Evolutionary conservation across 2,329 filamentous ascomycete species (phyloP).

Genomic region (Exophiala oligosperma): DNA sequence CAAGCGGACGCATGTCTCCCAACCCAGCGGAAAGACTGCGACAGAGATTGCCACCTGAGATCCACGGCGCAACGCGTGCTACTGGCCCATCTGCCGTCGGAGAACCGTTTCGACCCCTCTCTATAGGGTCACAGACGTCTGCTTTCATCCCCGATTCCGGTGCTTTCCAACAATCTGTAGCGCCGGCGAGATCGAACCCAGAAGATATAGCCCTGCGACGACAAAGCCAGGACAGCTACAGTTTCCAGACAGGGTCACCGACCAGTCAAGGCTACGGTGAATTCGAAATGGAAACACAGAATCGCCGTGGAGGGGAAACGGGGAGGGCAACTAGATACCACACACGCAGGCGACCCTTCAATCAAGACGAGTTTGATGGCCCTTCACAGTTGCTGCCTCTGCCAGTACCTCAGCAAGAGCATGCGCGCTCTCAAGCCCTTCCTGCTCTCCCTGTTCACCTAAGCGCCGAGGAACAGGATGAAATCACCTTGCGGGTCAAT

Average conservation of each 20-base stretch:
- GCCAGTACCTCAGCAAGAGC: slow-evolving; percentile 69
- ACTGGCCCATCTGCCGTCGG: slow-evolving; percentile 17
- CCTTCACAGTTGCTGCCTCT: slow-evolving; percentile 78
- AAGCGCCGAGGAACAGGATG: slow-evolving; percentile 80
- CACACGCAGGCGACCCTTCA: slow-evolving; percentile 55
- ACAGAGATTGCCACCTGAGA: slow-evolving; percentile 22
- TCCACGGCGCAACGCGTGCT: slow-evolving; percentile 16
- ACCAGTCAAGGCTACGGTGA: slow-evolving; percentile 28
- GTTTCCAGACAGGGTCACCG: slow-evolving; percentile 25
- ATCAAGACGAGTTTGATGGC: slow-evolving; percentile 86
- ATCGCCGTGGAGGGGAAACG: slow-evolving; percentile 23
- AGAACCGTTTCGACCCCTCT: slow-evolving; percentile 23
- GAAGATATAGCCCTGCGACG: slow-evolving; percentile 26
- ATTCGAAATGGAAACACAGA: slow-evolving; percentile 27
- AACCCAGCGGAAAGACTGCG: slow-evolving; percentile 21
- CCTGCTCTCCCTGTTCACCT: slow-evolving; percentile 81
- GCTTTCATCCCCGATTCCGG: slow-evolving; percentile 20
- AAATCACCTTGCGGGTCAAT: slow-evolving; percentile 76
- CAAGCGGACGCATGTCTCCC: slow-evolving; percentile 22
- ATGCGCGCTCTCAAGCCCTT: slow-evolving; percentile 75
- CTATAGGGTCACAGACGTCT: slow-evolving; percentile 18
- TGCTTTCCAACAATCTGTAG: slow-evolving; percentile 16
- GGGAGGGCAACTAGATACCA: slow-evolving; percentile 26
- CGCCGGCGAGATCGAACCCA: slow-evolving; percentile 20
- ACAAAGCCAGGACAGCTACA: slow-evolving; percentile 30